Evolutionary conservation across 202 grass and related monocot species (phyloP), one percentile per base, ranked within the genome.

Genomic region (Setaria viridis): DNA sequence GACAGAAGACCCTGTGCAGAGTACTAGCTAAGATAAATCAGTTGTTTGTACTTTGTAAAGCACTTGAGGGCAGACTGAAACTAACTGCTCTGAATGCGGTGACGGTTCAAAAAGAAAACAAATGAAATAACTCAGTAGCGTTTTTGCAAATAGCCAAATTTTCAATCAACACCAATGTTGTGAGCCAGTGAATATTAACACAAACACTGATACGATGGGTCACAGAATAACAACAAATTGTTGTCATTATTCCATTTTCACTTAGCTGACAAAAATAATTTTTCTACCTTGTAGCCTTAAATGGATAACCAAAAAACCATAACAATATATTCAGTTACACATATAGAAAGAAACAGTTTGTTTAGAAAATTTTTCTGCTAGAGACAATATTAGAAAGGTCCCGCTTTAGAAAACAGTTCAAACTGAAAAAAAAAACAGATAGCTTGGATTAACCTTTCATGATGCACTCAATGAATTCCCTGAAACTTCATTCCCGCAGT

Each of bases 1-100:
- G 33, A 42, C 45, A 78, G 29, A 49, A 51, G 12, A 49, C 37
- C 42, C 9, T 46, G 21, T 30, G 21, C 20, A 50, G 4, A 67
- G 10, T 69, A 66, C 54, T 45, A 80, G 46, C 51, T 60, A 70
- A 62, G 69, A 1, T 55, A 81, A 60, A 85, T 54, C 53, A 70
- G 33, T 47, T 76, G 21, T 20, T 19, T 70, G 33, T 60, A 72
- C 39, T 62, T 48, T 57, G 29, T 48, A 70, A 32, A 5, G 34
- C 57, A 72, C 56, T 56, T 64, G 14, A 33, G 25, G 67, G 12
- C 8, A 73, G 9, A 39, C 15, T 60, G 53, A 53, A 83, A 41
- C 14, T 51, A 74, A 47, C 54, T 70, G 41, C 19, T 57, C 39
- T 7, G 3, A 72, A 30, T 55, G 12, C 4, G 29, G 0, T 21